These are phyloP conservation scores for Sarocladiaceae sp. DNA, from an alignment of 2,329 filamentous ascomycete species.

Conservation along the genomic window DNA sequence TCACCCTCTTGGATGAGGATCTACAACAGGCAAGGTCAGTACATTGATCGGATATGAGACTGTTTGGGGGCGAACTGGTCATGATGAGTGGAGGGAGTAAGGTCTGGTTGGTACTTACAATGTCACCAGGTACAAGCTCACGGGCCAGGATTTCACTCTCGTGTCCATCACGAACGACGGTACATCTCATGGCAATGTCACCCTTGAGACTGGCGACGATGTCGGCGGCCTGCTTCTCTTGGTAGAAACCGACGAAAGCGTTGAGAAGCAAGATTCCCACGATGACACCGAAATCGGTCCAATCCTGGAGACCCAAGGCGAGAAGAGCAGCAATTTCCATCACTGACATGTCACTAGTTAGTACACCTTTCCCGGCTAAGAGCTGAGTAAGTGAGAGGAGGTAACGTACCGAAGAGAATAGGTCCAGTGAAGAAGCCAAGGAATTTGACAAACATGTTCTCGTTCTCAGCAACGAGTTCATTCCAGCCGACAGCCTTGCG, in stretches of 20 bases:
- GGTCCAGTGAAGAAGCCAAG: conserved; percentile 71
- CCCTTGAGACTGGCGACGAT: conserved; percentile 71
- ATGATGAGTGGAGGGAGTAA: neutral
- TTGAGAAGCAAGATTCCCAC: conserved; percentile 72
- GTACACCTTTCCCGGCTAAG: conserved; percentile 8
- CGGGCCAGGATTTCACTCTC: conserved; percentile 68
- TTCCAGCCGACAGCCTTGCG: conserved; percentile 66
- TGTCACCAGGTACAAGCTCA: conserved; percentile 73
- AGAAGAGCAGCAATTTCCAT: conserved; percentile 75
- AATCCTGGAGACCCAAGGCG: conserved; percentile 69
- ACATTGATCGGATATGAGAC: too few species aligned
- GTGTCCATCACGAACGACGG: conserved; percentile 62
- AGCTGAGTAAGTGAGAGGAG: neutral
- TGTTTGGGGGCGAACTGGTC: neutral
- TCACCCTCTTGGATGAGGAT: conserved; percentile 68
- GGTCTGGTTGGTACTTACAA: conserved; percentile 45
- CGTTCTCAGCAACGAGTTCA: conserved; percentile 69
- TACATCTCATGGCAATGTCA: conserved; percentile 72
- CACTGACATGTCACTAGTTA: conserved; percentile 32
- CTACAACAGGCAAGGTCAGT: conserved; percentile 27
- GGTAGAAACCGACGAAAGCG: conserved; percentile 74
- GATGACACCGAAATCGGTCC: conserved; percentile 71
- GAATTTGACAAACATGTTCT: conserved; percentile 72
- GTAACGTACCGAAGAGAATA: conserved; percentile 68
- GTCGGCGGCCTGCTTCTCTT: conserved; percentile 76